phyloP scores from a whole-genome alignment of 2,329 filamentous ascomycete species.

The Seiridium cupressi region DNA sequence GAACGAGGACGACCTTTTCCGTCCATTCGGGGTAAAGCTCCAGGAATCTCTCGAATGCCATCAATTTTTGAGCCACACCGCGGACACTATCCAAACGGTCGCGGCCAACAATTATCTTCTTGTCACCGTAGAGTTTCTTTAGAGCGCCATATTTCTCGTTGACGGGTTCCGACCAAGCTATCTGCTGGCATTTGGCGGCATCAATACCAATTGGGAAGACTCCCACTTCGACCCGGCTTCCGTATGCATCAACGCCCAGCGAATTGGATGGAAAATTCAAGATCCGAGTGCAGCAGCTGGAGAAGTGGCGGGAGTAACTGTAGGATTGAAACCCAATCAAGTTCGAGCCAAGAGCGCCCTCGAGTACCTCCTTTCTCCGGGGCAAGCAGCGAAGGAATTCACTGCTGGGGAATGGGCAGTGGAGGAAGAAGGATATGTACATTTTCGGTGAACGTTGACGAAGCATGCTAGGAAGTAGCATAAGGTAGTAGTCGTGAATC shows the following conservation, averaged over 20 bases:
- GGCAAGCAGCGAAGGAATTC: conserved; percentile 91
- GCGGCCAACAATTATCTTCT: conserved; percentile 92
- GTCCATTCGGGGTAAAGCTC: conserved; percentile 89
- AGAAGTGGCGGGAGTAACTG: conserved; percentile 92
- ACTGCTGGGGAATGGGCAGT: conserved; percentile 92
- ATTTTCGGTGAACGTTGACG: conserved; percentile 83
- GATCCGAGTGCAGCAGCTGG: conserved; percentile 88
- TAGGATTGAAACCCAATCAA: conserved; percentile 95
- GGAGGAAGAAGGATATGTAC: conserved; percentile 92
- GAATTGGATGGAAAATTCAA: conserved; percentile 86
- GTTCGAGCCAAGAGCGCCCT: conserved; percentile 86
- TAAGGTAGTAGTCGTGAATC: conserved; percentile 91
- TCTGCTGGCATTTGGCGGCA: conserved; percentile 71
- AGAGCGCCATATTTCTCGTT: conserved; percentile 73
- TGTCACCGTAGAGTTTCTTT: conserved; percentile 76
- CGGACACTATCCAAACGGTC: conserved; percentile 92
- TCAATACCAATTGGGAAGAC: conserved; percentile 96
- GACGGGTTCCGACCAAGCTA: conserved; percentile 69
- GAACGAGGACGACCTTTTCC: conserved; percentile 88
- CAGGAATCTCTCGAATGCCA: conserved; percentile 90
- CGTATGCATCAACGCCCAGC: conserved; percentile 84
- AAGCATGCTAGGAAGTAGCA: conserved; percentile 84
- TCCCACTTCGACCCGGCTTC: conserved; percentile 83
- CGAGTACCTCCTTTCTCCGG: conserved; percentile 83
- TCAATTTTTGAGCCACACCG: conserved; percentile 92